phyloP scores from a whole-genome alignment of 768 basidiomycete species.

The Mycena indigotica region DNA sequence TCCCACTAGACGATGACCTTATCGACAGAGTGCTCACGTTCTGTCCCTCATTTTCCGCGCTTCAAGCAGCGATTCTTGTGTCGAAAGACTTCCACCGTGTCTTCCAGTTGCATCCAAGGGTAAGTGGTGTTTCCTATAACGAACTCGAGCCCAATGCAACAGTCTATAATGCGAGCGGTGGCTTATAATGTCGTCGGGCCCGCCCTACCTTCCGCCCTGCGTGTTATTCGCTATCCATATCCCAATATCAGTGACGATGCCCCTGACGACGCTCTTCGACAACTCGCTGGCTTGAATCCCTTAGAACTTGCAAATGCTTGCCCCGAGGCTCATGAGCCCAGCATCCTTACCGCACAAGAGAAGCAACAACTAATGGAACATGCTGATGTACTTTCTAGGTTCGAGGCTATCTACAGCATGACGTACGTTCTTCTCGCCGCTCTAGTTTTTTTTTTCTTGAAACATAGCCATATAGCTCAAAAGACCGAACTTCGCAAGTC shows the following conservation, averaged over 20 bases:
- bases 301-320: neutral
- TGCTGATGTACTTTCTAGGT: neutral
- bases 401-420: slow-evolving; percentile 5
- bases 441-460: neutral
- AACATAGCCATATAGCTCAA: slow-evolving; percentile 16
- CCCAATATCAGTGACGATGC: neutral
- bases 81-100: neutral
- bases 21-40: neutral
- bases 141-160: neutral
- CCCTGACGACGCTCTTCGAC: neutral
- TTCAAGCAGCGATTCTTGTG: neutral
- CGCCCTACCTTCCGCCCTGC: slow-evolving; percentile 4
- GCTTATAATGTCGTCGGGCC: slow-evolving; percentile 9
- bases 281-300: neutral
- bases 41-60: neutral
- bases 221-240: slow-evolving; percentile 7
- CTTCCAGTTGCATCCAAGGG: neutral
- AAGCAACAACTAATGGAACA: neutral
- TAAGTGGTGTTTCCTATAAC: neutral
- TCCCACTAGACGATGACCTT: neutral
- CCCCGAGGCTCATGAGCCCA: neutral
- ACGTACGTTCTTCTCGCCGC: neutral
- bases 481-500: slow-evolving; percentile 24
- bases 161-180: slow-evolving; percentile 10
- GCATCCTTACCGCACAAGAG: neutral